A percentile compares a stretch with the other conserved stretches of the same genome.
phyloP scores from a whole-genome alignment of 345 rosid genomes.

The Gossypium longicalyx region DNA sequence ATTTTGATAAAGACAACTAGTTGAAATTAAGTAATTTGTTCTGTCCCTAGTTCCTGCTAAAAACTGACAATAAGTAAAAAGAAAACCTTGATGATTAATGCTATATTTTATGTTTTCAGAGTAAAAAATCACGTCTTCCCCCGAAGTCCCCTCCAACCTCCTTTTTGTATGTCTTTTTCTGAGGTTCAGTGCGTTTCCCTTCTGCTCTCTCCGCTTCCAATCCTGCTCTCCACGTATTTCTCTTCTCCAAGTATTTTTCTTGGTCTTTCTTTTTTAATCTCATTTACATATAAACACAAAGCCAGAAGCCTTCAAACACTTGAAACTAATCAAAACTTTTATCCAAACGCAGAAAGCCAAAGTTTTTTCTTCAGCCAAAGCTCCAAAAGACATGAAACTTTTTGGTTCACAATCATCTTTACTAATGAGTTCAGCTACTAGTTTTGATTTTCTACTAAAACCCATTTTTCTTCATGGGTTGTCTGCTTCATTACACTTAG shows the following conservation, averaged over 20 bases:
- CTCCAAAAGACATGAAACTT: conserved; percentile 22
- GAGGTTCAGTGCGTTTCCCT: not conserved
- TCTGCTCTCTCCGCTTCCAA: not conserved
- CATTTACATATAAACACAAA: not conserved
- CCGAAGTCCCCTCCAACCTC: not conserved
- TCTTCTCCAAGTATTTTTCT: conserved; percentile 3
- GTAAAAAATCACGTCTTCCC: not conserved
- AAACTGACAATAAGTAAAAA: no score
- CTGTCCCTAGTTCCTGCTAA: no score
- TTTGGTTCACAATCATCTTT: conserved; percentile 23
- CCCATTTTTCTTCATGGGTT: conserved; percentile 40
- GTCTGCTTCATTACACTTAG: conserved; percentile 35
- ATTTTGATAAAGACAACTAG: no score
- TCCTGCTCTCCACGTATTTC: conserved; percentile 30
- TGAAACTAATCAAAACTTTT: not conserved
- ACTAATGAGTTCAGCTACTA: conserved; percentile 24
- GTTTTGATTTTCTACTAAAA: conserved; percentile 30
- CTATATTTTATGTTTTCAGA: no score
- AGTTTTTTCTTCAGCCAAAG: not conserved
- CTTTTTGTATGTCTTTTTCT: not conserved
- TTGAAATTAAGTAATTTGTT: no score
- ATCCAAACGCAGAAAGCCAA: not conserved
- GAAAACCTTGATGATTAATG: no score
- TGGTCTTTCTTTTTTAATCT: not conserved
- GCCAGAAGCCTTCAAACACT: not conserved